Evolutionary conservation across 2,329 filamentous ascomycete species (phyloP), one percentile per base, ranked within the genome.

Genomic region (Pezicula neosporulosa): DNA sequence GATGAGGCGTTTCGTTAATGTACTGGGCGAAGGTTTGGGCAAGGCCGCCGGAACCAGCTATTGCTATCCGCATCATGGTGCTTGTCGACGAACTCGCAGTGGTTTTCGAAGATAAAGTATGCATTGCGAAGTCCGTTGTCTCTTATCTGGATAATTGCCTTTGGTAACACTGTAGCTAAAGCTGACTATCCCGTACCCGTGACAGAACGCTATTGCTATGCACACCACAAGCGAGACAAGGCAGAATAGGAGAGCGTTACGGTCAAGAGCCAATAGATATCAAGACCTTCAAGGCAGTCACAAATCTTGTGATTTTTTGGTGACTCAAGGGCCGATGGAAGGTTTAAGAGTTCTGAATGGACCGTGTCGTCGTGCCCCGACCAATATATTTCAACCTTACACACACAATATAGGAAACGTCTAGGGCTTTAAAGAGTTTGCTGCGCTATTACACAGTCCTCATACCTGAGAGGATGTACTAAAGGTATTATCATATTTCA

Each of bases 1-100:
- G 79, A 66, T 90, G 84, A 44, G 80, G 81, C 35, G 81, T 87
- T 48, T 81, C 75, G 28, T 80, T 77, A 30, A 91, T 76, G 61
- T 81, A 77, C 51, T 80, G 75, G 15, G 77, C 79, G 53, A 86
- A 77, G 33, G 77, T 70, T 54, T 77, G 74, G 49, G 81, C 81
- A 49, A 86, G 70, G 48, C 80, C 80, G 56, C 81, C 79, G 47
- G 77, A 82, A 39, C 82, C 82, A 57, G 81, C 82, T 58, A 86
- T 76, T 43, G 81, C 82, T 60, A 86, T 74, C 63, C 80, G 76
- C 75, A 85, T 83, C 57, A 61, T 65, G 55, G 39, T 63, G 50
- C 21, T 44, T n/a, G 21, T 19, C 7, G 19, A 27, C 15, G 37
- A 19, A 39, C 28, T 12, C 3, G 7, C 28, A 9, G 28, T 30